Base-by-base conservation (phyloP, 2,329 filamentous ascomycete species). In the Aspergillus persii region DNA sequence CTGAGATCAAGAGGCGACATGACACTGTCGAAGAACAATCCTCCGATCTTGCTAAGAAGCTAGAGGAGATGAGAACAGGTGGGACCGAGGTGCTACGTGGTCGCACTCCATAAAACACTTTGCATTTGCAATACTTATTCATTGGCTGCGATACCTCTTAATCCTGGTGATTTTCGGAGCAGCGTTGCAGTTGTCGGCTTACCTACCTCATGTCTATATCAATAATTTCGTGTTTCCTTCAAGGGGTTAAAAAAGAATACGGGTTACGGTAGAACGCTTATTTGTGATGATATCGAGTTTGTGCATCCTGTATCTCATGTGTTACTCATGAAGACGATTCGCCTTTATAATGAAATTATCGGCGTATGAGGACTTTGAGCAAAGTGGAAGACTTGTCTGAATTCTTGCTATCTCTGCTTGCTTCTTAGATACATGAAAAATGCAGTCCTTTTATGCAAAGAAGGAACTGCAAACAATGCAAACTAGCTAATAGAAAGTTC, bases 1-100 rank as follows among this genome's bases (percentile, higher is more conserved):
- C 74, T 2, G 81, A 86, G 64, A 75, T 88, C 44, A 80, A 79
- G 60, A 72, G 77, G 58, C 79, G 85, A n/a, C 77, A 87, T 66
- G 74, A 79, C 7, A 66, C 74, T 46, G 79, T 87, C 3, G 73
- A 79, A 56, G 77, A 77, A 56, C 83, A 84, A 64, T 78, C 78
- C 49, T 69, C 71, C 15, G 72, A 81, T 23, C 77, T 86, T 4
- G 76, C 81, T 39, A 71, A 71, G n/a, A 81, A 83, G 31, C 69
- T 86, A 63, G 71, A 71, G 8, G 80, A 74, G 61, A 85, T 88
- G 82, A 83, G 80, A 69, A 74, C 74, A 41, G 82, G 80, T 46
- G 86, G 86, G 4, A 75, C 77, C 23, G 78, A 79, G 36, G 77
- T 88, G 31, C 72, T 88, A 47, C 78, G 77, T 36, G 77, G 77